Evolutionary conservation across 2,329 filamentous ascomycete genomes (phyloP).

Genomic region (Coniochaeta hoffmannii): DNA sequence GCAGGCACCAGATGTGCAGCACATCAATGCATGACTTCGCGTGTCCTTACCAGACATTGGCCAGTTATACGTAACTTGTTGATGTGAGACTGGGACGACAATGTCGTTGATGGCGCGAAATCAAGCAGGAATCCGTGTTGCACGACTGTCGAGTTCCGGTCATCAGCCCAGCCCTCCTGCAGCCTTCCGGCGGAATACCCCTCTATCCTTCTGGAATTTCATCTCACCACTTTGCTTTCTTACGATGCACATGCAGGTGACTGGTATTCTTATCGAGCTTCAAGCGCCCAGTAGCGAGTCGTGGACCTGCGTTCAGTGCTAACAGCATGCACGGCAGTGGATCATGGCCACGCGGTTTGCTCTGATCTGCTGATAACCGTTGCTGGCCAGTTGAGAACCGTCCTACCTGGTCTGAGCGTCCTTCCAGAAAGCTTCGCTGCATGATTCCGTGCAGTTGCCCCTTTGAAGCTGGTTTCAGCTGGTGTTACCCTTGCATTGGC

Average conservation of each 20-base stretch:
- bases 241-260: too few species aligned
- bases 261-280: not conserved
- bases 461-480: constrained; percentile 1
- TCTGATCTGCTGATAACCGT: not conserved
- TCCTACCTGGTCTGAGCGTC: not conserved
- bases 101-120: not conserved
- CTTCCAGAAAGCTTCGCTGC: constrained; percentile 4
- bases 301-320: not conserved
- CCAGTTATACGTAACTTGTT: not conserved
- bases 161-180: not conserved
- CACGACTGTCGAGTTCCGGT: not conserved
- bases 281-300: not conserved
- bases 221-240: not conserved
- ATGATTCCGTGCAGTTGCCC: constrained; percentile 1
- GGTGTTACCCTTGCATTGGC: not conserved
- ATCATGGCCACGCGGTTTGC: not conserved
- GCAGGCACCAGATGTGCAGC: not conserved
- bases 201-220: not conserved
- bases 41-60: not conserved
- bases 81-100: not conserved
- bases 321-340: not conserved
- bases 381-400: not conserved
- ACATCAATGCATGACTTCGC: not conserved
- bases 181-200: not conserved
- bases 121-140: not conserved